These are phyloP conservation scores for Phytophthora foliorum DNA, from an alignment of 352 stramenopile species.

Conservation along the genomic window DNA sequence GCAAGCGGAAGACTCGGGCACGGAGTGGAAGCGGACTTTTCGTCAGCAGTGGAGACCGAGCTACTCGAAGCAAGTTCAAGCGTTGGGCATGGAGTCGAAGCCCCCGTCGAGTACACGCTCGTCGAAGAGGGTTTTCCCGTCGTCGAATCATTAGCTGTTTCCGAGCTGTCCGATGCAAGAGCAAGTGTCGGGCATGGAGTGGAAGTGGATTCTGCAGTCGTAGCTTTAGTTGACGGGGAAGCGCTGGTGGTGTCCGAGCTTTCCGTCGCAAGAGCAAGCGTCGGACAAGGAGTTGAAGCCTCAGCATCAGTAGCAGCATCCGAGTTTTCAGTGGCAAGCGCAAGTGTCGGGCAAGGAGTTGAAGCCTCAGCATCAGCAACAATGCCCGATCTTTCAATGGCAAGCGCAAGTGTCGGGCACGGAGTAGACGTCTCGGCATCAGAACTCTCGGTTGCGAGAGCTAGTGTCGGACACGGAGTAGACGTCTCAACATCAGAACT, in stretches of 20 bases:
- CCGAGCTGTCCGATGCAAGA: slow-evolving; percentile 10
- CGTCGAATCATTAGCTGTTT: not conserved
- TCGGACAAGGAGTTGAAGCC: not conserved
- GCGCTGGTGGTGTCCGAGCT: not conserved
- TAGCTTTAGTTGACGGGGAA: not conserved
- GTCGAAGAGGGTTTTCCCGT: not conserved
- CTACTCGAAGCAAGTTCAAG: slow-evolving; percentile 3
- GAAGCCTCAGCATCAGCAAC: not conserved
- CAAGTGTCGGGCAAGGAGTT: slow-evolving; percentile 6
- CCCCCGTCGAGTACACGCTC: not conserved
- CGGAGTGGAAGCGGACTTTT: slow-evolving; percentile 1
- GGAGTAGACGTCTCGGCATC: not conserved
- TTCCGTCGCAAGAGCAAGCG: not conserved
- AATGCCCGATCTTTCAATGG: not conserved
- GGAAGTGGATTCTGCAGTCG: not conserved
- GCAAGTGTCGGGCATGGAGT: slow-evolving; percentile 14
- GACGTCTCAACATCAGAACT: not conserved
- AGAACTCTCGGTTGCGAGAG: slow-evolving; percentile 5
- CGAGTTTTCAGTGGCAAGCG: slow-evolving; percentile 6
- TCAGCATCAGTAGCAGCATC: not conserved
- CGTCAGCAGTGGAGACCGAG: not conserved
- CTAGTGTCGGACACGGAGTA: slow-evolving; percentile 16
- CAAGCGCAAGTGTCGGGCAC: slow-evolving; percentile 15
- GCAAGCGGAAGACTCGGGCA: slow-evolving; percentile 17
- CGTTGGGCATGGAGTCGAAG: slow-evolving; percentile 11